Evolutionary conservation across 2,329 filamentous ascomycete species (phyloP), one percentile per base, ranked within the genome.

Genomic region (Ophiostoma triangulosporum): DNA sequence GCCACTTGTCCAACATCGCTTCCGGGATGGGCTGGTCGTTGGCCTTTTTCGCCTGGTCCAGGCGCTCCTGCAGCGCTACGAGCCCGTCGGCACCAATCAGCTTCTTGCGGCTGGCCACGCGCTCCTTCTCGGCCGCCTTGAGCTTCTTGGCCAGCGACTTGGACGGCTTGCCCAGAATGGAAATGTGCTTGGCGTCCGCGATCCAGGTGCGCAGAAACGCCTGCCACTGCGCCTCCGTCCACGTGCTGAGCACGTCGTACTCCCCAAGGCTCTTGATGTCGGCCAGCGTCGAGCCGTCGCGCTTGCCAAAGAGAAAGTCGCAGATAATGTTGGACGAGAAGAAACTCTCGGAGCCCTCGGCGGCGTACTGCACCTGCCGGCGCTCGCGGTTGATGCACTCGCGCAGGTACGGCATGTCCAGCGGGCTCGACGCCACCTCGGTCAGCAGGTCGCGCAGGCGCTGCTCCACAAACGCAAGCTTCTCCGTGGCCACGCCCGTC

Each of bases 371-470:
- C 62, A 88, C 78, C 62, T 90, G 86, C 48, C 90, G 80, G 58
- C 81, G 80, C 66, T 93, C 87, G 54, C 90, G 80, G 60, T 80
- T 79, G 49, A 98, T 81, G 65, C 90, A 96, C 60, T 96, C 90
- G 48, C 79, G 78, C 70, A 98, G 78, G 64, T 98, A 98, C 1
- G 76, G 75, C 84, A 97, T 88, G 60, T 98, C 88, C 3, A 98
- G 71, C 2, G 87, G 83, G 58, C 88, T 88, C 0, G 77, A 77
- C 29, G 86, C 83, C 12, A 91, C 86, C 51, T 95, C 86, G 57
- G 83, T 81, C 27, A 98, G 75, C 9, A 98, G 74, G 54, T 89
- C 81, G 57, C 95, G 86, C 48, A 98, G 80, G 33, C 91, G 80
- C 64, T 88, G 80, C 67, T 97, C 88, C 0, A 95, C 91, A 53